Percentiles rank a stretch among this genome's conserved stretches.
These are phyloP conservation scores for Magnusiomyces paraingens DNA, from an alignment of 1,139 yeast species.

Conservation along the genomic window DNA sequence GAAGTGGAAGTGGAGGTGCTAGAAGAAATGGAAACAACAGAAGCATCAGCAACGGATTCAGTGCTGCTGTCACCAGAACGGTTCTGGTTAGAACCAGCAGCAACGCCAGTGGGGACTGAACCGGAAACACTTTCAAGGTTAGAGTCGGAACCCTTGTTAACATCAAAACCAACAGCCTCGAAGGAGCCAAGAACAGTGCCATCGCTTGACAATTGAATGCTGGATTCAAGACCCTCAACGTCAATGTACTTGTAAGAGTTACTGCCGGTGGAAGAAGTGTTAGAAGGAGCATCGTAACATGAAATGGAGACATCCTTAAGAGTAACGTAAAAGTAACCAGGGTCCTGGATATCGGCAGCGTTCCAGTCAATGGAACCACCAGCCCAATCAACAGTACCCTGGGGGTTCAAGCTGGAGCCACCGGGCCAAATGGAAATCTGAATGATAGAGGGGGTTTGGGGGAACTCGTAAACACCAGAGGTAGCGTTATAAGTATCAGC, in stretches of 20 bases:
- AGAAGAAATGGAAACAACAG: constrained; percentile 18
- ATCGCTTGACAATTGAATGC: constrained; percentile 54
- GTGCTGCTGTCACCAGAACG: not conserved
- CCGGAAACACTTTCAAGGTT: constrained; percentile 7
- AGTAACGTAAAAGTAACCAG: constrained; percentile 73
- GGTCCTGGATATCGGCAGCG: constrained; percentile 58
- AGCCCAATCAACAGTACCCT: constrained; percentile 89
- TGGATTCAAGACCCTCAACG: constrained; percentile 40
- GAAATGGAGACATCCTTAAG: constrained; percentile 54
- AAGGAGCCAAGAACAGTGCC: constrained; percentile 52
- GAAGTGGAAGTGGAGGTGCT: constrained; percentile 8
- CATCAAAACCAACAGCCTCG: constrained; percentile 62
- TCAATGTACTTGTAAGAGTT: constrained; percentile 53
- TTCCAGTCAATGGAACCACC: constrained; percentile 88
- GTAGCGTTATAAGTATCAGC: constrained; percentile 66
- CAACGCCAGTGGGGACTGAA: constrained; percentile 3
- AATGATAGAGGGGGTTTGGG: constrained; percentile 87
- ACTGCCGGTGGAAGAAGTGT: constrained; percentile 41
- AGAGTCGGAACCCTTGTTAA: constrained; percentile 32
- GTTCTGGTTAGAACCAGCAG: constrained; percentile 3
- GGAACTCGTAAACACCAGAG: constrained; percentile 51
- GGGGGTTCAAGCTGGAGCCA: constrained; percentile 56
- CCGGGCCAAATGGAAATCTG: constrained; percentile 94
- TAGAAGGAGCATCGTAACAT: constrained; percentile 65
- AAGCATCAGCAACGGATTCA: constrained; percentile 12